These are phyloP conservation scores for Boletus semigastroideus DNA, from an alignment of 1,284 basidiomycete species.

Conservation along the genomic window DNA sequence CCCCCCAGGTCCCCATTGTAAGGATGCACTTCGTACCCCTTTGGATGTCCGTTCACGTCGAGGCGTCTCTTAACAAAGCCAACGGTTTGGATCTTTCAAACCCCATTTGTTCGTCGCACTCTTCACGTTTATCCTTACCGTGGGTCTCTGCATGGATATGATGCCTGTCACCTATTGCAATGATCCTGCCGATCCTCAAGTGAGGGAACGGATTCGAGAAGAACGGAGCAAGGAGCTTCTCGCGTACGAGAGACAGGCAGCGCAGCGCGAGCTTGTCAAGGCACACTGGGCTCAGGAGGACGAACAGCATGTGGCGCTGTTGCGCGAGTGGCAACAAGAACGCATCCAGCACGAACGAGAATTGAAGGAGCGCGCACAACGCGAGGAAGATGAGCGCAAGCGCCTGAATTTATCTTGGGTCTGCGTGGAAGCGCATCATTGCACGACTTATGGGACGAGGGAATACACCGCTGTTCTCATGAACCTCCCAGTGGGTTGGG, in stretches of 20 bases:
- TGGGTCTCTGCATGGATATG: conserved; percentile 7
- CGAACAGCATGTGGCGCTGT: conserved; percentile 6
- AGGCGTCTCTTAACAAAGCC: neutral
- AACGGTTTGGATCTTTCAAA: neutral
- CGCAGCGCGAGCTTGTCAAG: conserved; percentile 7
- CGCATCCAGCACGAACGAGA: conserved; percentile 10
- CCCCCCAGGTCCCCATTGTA: conserved; percentile 1
- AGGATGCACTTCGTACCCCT: neutral
- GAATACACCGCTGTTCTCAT: conserved; percentile 27
- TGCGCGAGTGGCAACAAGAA: conserved; percentile 18
- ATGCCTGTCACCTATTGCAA: conserved; percentile 24
- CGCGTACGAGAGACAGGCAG: conserved; percentile 11
- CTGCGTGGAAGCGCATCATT: conserved; percentile 18
- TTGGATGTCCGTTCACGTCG: too few species aligned
- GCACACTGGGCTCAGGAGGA: conserved; percentile 21
- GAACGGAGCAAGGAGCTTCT: conserved; percentile 18
- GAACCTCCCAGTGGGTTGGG: conserved; percentile 23
- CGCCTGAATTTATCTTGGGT: conserved; percentile 21
- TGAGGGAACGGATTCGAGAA: conserved; percentile 17
- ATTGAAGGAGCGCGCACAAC: conserved; percentile 13
- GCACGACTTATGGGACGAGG: conserved; percentile 28
- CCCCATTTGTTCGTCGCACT: conserved; percentile 2
- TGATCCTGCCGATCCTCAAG: conserved; percentile 18
- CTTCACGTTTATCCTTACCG: conserved; percentile 4
- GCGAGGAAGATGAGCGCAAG: conserved; percentile 25